Base-by-base conservation (phyloP, 805 yeast genomes). In the Nematodospora valgi region DNA sequence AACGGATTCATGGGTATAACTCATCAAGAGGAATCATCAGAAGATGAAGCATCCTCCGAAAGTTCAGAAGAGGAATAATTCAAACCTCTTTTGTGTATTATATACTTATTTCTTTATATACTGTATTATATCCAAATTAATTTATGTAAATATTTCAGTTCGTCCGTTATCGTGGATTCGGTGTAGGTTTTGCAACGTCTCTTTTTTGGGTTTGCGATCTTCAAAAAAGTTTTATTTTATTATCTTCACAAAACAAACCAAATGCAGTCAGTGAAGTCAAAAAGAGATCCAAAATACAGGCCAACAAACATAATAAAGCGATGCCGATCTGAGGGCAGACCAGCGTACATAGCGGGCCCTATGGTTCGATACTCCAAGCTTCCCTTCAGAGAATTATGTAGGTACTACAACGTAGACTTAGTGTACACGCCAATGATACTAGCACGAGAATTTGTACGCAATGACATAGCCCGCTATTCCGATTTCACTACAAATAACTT, bases 281-380 rank as follows among this genome's bases (percentile, higher is more conserved):
- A n/a, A n/a, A n/a, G 48, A 38, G 35, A 58, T 29, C 56, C 60
- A 3, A 38, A 46, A 6, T 52, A 60, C 36, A 60, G 50, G 35
- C 72, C 71, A 4, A 44, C 63, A 21, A 51, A 52, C 29, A 61
- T 67, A 11, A 52, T 67, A 17, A 50, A 55, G 30, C 49, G 45
- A 10, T 47, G 49, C 30, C 49, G 44, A 26, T 25, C 39, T 9
- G 44, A 59, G 9, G 56, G 58, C 6, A 47, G 67, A 28, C 70
- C 71, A 3, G 69, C 65, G 1, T 58, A 51, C 32, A 51, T 67
- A 10, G 72, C 70, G 4, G 98, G 98, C 0, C 98, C 98, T 4
- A 93, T 93, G 98, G 98, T 93, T 1, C 68, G 98, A 34, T 93
- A 93, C 65, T 86, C 96, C 1, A 91, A 93, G 57, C 71, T 93